phyloP scores from a whole-genome alignment of 345 rosid species.

The Rhizophora apiculata region DNA sequence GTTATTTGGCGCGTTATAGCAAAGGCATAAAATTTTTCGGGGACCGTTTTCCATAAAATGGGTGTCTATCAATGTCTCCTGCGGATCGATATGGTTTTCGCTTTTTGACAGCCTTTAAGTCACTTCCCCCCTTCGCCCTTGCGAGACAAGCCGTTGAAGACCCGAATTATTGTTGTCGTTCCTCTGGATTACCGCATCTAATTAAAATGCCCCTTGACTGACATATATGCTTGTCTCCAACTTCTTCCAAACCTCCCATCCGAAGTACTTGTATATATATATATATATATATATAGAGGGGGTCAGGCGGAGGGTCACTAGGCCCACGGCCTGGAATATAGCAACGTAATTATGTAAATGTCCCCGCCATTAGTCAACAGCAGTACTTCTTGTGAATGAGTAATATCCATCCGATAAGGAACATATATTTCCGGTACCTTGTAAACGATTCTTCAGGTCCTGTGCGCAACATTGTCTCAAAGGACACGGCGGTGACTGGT shows the following conservation, averaged over 20 bases:
- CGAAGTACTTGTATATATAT: no score
- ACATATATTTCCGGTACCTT: neutral
- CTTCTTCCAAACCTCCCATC: no score
- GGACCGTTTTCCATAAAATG: conserved; percentile 31
- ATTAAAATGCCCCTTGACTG: no score
- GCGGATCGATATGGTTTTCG: conserved; percentile 27
- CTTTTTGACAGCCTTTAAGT: conserved; percentile 22
- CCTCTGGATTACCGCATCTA: conserved; percentile 1
- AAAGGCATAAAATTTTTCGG: conserved; percentile 10
- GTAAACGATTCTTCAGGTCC: conserved; percentile 9
- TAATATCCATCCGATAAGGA: conserved; percentile 1
- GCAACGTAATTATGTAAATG: neutral
- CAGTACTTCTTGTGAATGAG: neutral
- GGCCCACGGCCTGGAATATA: no score
- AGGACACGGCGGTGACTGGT: conserved; percentile 2
- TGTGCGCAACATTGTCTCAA: conserved; percentile 5
- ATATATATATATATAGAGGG: no score
- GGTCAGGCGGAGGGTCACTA: no score
- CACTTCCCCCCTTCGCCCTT: neutral
- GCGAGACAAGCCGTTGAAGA: conserved; percentile 8
- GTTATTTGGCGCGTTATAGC: neutral
- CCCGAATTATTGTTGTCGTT: neutral
- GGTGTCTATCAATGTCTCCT: conserved; percentile 35
- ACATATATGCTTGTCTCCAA: no score
- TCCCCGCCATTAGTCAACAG: neutral